Conservation (phyloP, 2,329 filamentous ascomycete genomes). For the Fusarium sp. region DNA sequence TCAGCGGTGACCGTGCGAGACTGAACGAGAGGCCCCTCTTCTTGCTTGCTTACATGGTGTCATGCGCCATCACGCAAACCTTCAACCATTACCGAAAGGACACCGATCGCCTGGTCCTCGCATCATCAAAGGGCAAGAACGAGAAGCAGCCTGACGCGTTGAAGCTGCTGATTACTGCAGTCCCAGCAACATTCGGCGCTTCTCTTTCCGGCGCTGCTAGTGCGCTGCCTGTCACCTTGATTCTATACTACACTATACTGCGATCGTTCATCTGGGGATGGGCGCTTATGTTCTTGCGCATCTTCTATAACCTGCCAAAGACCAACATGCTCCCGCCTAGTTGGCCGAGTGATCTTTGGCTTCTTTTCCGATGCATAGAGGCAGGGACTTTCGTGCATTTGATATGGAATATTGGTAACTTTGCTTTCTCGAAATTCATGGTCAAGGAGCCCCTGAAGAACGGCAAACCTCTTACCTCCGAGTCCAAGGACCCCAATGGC, state of each 20-base stretch:
- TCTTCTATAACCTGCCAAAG: constrained; percentile 79
- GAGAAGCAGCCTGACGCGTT: constrained; percentile 44
- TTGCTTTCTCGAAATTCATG: constrained; percentile 82
- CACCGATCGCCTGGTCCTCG: constrained; percentile 69
- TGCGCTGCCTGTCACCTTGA: constrained; percentile 56
- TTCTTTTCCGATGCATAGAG: constrained; percentile 64
- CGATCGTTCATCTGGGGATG: constrained; percentile 73
- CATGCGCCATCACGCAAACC: constrained; percentile 76
- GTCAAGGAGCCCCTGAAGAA: constrained; percentile 85
- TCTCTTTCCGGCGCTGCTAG: constrained; percentile 53
- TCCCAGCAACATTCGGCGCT: constrained; percentile 52
- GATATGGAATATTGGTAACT: constrained; percentile 81
- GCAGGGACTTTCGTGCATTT: constrained; percentile 74
- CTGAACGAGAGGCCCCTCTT: constrained; percentile 90
- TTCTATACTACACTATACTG: constrained; percentile 71
- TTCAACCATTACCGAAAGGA: constrained; percentile 76
- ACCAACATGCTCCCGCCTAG: constrained; percentile 69
- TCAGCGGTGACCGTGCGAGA: constrained; percentile 74
- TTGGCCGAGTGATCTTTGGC: constrained; percentile 65
- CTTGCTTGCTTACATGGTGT: constrained; percentile 74
- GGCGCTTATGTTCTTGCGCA: constrained; percentile 74
- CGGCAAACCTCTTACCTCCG: constrained; percentile 81
- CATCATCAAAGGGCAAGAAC: constrained; percentile 40
- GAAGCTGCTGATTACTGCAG: constrained; percentile 48
- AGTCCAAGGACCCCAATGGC: constrained; percentile 91